Percentiles rank a stretch among this genome's conserved stretches.
These are phyloP conservation scores for Exophiala dermatitidis DNA, from an alignment of 2,329 filamentous ascomycete genomes.

Conservation along the genomic window DNA sequence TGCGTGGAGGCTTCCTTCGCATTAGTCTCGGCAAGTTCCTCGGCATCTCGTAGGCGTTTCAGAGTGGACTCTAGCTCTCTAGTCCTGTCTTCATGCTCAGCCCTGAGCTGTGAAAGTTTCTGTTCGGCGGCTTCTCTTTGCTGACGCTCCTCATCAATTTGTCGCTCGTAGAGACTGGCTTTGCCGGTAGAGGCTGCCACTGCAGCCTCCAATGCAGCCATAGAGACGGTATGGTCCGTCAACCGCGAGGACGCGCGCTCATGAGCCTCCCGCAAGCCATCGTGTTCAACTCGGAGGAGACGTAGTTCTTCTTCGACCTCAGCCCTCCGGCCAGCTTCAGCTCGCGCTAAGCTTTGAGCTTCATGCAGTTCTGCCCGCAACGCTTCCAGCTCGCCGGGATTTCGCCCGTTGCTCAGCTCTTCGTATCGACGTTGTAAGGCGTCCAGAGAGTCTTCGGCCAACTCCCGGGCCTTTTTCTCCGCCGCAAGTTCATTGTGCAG, in stretches of 20 bases:
- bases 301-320: conserved; percentile 69
- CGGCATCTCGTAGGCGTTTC: conserved; percentile 71
- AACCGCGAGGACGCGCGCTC: conserved; percentile 60
- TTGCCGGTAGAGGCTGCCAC: conserved; percentile 73
- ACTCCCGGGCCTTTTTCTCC: conserved; percentile 70
- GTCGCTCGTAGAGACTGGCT: conserved; percentile 66
- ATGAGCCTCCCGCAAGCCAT: conserved; percentile 63
- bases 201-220: conserved; percentile 69
- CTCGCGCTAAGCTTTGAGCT: conserved; percentile 66
- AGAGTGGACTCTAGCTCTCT: conserved; percentile 68
- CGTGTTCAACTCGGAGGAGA: conserved; percentile 77
- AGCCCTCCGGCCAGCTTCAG: conserved; percentile 68
- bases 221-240: conserved; percentile 61
- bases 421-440: conserved; percentile 75
- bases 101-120: conserved; percentile 67
- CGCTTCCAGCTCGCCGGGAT: conserved; percentile 74
- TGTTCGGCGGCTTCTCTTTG: conserved; percentile 67
- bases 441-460: conserved; percentile 81
- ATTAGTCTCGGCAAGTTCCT: conserved; percentile 81
- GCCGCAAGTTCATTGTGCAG: conserved; percentile 65
- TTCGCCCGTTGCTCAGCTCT: conserved; percentile 78
- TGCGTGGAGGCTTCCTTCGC: conserved; percentile 82
- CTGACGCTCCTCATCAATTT: conserved; percentile 74
- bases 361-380: conserved; percentile 79
- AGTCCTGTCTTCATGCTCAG: conserved; percentile 73